phyloP scores from a whole-genome alignment of 163 green algal genomes.

The Scenedesmus sp. region DNA sequence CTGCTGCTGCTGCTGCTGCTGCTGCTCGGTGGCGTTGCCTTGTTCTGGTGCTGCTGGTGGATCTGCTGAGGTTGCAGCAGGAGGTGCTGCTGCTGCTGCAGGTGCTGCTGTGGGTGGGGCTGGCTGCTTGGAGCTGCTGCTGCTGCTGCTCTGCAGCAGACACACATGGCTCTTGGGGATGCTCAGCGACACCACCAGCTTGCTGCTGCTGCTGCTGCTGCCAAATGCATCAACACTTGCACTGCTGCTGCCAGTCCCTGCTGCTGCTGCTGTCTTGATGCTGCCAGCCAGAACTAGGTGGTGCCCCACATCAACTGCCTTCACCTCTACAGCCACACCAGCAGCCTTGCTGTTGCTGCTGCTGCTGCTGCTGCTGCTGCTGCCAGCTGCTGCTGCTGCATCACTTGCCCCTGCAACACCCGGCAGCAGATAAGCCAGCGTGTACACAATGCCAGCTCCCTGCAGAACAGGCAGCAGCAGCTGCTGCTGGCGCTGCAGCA shows the following conservation, averaged over 20 bases:
- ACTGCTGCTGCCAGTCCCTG: background rate
- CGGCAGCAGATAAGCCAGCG: slow-evolving; percentile 19
- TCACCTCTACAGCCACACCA: background rate
- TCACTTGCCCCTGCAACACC: background rate
- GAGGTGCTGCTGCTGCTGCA: background rate
- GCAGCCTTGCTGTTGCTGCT: background rate
- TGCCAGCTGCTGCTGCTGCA: slow-evolving; percentile 3
- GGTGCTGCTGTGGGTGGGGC: background rate
- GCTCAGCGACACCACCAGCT: background rate
- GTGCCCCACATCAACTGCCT: slow-evolving; percentile 20
- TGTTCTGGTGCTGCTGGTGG: background rate
- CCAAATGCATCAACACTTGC: background rate
- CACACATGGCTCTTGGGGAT: slow-evolving; percentile 7
- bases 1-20: background rate
- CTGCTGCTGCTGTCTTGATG: background rate
- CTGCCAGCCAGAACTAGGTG: slow-evolving; percentile 36
- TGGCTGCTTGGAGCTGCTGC: background rate
- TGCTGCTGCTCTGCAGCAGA: background rate
- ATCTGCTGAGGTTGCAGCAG: background rate
- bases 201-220: slow-evolving; percentile 5
- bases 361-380: background rate
- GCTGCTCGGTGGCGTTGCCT: slow-evolving; percentile 1
- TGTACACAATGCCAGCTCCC: background rate
- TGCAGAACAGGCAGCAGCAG: background rate
- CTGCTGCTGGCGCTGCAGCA: slow-evolving; percentile 14